Base-by-base conservation (phyloP, 2,329 filamentous ascomycete genomes). In the Penicillium sp. region DNA sequence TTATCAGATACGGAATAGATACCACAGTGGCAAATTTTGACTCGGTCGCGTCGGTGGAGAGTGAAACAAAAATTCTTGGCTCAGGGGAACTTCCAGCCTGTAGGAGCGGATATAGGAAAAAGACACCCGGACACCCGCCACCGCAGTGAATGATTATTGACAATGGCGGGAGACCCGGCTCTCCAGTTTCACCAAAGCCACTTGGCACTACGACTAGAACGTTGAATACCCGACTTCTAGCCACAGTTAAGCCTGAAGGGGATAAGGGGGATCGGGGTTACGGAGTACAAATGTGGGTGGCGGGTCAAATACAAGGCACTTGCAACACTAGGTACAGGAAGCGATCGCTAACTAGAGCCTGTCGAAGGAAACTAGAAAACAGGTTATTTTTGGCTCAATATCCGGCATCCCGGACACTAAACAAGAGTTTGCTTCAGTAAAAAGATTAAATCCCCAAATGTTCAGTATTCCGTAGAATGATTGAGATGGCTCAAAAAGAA, bases 241-340 rank as follows among this genome's bases (percentile, higher is more conserved):
- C 48, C 47, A 50, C 48, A 48, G 16, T 42, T 47, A 34, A 32
- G 26, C 43, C 38, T 13, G 23, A 46, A 40, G 17, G 8, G 30
- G 38, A 17, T 32, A 37, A 41, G 35, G 28, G 32, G 26, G 38
- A 40, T 41, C 31, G 36, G 10, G 16, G 12, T 20, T 30, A 20
- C 18, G 25, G 28, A 27, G 27, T 30, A 27, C n/a, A n/a, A n/a
- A 27, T 18, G 5, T 9, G 32, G 23, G 35, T 40, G 39, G 32
- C 39, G 34, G 30, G 33, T 35, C 37, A 41, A 37, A 13, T 38
- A 41, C 44, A 48, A 45, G 52, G 45, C 50, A 48, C 44, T 39
- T 52, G 48, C 35, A 37, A 53, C 48, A 47, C 47, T 49, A 52
- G 48, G 35, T 16, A 44, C 34, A 25, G 37, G 37, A 28, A 47